Conservation (phyloP, 176 grass and related monocot genomes). For the Cymbopogon citratus region DNA sequence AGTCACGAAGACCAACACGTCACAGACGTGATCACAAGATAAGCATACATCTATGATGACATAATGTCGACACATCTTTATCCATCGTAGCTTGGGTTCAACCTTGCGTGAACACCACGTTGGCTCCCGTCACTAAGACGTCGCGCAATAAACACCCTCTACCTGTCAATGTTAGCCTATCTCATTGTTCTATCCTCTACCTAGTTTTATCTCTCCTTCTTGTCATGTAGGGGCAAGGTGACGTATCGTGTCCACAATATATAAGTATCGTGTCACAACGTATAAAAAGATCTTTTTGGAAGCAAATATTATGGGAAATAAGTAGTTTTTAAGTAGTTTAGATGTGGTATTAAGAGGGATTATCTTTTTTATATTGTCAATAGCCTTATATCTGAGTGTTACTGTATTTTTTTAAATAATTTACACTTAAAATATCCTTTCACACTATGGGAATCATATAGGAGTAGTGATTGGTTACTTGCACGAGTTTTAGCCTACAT, state of each 20-base stretch:
- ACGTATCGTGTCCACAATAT: background rate
- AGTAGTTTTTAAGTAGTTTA: too few relatives aligned
- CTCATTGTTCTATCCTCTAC: background rate
- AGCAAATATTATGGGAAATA: background rate
- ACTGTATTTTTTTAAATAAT: background rate
- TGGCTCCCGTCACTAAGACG: background rate
- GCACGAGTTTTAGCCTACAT: too few relatives aligned
- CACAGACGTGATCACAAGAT: too few relatives aligned
- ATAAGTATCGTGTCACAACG: too few relatives aligned
- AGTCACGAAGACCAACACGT: too few relatives aligned
- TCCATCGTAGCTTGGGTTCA: background rate
- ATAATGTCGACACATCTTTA: background rate
- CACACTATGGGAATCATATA: too few relatives aligned
- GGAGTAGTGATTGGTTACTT: too few relatives aligned
- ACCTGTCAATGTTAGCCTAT: background rate
- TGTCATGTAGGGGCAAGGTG: background rate
- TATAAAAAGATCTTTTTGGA: background rate
- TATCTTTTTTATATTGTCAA: background rate
- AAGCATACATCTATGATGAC: too few relatives aligned
- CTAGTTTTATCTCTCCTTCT: background rate
- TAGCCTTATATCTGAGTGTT: background rate
- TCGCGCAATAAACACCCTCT: background rate
- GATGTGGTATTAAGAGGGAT: background rate
- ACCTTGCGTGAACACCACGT: background rate
- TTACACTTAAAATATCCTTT: too few relatives aligned